These are phyloP conservation scores for Fraxinus angustifolia DNA, from an alignment of 305 asterid genomes.

Conservation along the genomic window DNA sequence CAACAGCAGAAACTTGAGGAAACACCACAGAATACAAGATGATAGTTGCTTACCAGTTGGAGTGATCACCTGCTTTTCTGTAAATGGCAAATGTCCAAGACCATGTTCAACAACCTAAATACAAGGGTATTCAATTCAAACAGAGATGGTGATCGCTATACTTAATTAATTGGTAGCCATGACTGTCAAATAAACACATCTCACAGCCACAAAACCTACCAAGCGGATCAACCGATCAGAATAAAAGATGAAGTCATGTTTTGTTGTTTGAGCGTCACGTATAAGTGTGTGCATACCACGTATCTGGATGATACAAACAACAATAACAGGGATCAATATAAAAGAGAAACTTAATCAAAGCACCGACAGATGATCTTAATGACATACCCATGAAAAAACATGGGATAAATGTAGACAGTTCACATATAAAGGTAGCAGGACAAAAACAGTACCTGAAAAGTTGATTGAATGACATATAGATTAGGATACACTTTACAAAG, in stretches of 20 bases:
- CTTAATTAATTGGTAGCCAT: neutral
- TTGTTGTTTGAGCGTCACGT: constrained; percentile 67
- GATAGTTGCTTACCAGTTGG: constrained; percentile 79
- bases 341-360: neutral
- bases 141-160: neutral
- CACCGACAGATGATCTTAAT: neutral
- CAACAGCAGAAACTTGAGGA: neutral
- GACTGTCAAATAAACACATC: constrained; percentile 15
- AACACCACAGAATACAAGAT: constrained; percentile 11
- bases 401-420: constrained; percentile 7
- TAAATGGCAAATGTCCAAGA: constrained; percentile 96
- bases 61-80: constrained; percentile 93
- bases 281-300: constrained; percentile 72
- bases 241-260: constrained; percentile 62
- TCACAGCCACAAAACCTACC: constrained; percentile 37
- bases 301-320: constrained; percentile 39
- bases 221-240: constrained; percentile 59
- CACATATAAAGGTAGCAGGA: constrained; percentile 4
- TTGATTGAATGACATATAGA: constrained; percentile 85
- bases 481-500: constrained; percentile 97
- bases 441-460: constrained; percentile 76
- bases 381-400: neutral
- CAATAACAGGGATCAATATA: neutral
- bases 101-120: constrained; percentile 98
- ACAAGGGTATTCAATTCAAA: constrained; percentile 16